Conservation (phyloP, 2,329 filamentous ascomycete genomes). For the Penicillium brevicompactum region DNA sequence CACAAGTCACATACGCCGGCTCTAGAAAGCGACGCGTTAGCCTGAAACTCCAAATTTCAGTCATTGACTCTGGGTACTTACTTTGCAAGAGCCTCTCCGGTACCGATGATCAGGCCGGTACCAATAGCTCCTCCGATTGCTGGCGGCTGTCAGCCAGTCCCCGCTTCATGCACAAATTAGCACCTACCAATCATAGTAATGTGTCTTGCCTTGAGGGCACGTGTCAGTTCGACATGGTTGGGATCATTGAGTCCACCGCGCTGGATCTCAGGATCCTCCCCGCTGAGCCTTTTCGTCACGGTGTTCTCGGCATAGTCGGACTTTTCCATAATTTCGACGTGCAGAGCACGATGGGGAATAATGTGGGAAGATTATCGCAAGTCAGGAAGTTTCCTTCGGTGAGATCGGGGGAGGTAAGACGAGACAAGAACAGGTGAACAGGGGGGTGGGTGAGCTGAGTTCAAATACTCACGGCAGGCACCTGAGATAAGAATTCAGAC, state of each 20-base stretch:
- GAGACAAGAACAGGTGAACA: background rate
- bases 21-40: constrained; percentile 26
- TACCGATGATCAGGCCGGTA: constrained; percentile 46
- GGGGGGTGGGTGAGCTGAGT: background rate
- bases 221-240: constrained; percentile 40
- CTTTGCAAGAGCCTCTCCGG: constrained; percentile 41
- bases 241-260: constrained; percentile 28
- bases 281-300: constrained; percentile 21
- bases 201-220: constrained; percentile 44
- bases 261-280: constrained; percentile 22
- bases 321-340: constrained; percentile 13
- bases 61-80: constrained; percentile 19
- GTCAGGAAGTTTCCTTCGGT: background rate
- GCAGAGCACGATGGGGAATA: background rate
- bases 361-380: background rate
- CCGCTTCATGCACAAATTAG: background rate
- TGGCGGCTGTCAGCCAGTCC: constrained; percentile 17
- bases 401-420: background rate
- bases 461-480: background rate
- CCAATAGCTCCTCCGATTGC: constrained; percentile 48
- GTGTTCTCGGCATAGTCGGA: constrained; percentile 24
- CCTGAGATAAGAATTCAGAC: background rate
- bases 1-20: constrained; percentile 37
- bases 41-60: background rate
- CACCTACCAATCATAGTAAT: constrained; percentile 46